Evolutionary conservation across 108 stramenopile species (phyloP).

Genomic region (Parietichytrium sp.): DNA sequence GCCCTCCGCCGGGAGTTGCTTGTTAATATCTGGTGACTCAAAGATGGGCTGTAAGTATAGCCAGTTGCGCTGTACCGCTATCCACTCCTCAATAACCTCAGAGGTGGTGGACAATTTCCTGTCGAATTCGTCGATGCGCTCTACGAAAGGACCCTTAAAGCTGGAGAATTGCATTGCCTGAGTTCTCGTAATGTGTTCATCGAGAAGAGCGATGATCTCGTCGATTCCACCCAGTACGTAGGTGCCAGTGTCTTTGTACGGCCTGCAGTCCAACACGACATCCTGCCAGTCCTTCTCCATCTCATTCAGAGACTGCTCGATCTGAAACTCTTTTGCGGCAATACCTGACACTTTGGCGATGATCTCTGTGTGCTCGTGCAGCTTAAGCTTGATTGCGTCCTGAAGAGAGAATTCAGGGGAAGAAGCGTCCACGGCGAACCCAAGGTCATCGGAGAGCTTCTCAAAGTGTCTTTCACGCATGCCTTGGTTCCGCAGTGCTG

Average conservation of each 20-base stretch:
- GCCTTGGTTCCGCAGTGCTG: slow-evolving; percentile 56
- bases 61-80: slow-evolving; percentile 68
- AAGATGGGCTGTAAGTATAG: slow-evolving; percentile 73
- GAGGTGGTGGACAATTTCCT: slow-evolving; percentile 44
- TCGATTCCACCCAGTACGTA: slow-evolving; percentile 60
- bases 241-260: slow-evolving; percentile 66
- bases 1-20: slow-evolving; percentile 67
- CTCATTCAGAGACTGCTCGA: slow-evolving; percentile 61
- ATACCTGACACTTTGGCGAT: slow-evolving; percentile 61
- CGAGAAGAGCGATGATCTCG: slow-evolving; percentile 62
- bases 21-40: slow-evolving; percentile 70
- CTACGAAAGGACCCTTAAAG: slow-evolving; percentile 69
- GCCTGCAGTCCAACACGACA: slow-evolving; percentile 55
- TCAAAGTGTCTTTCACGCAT: slow-evolving; percentile 58
- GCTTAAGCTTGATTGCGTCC: slow-evolving; percentile 53
- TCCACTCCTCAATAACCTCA: slow-evolving; percentile 60
- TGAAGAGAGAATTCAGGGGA: slow-evolving; percentile 56
- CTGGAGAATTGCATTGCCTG: slow-evolving; percentile 68
- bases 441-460: slow-evolving; percentile 43
- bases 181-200: slow-evolving; percentile 67
- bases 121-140: slow-evolving; percentile 56
- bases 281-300: slow-evolving; percentile 63
- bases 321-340: slow-evolving; percentile 70
- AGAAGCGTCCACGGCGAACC: slow-evolving; percentile 42
- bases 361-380: slow-evolving; percentile 52